Base-by-base conservation (phyloP, 2,329 filamentous ascomycete genomes). In the Chaetomiaceae sp. region DNA sequence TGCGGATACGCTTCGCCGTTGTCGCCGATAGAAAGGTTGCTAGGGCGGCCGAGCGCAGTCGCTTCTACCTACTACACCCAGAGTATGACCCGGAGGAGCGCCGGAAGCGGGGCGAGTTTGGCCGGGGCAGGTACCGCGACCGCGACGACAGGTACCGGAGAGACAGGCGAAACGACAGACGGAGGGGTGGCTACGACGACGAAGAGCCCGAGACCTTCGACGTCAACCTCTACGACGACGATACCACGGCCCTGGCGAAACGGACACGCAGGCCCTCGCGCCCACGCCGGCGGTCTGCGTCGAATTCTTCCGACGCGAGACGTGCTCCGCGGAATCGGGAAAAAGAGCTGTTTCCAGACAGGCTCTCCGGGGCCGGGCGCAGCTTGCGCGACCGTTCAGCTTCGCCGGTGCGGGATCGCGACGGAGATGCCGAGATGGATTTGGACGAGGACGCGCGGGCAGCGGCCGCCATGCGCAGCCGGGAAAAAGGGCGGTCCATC, bases 61-160 rank as follows among this genome's bases (percentile, higher is more conserved):
- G 89, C 12, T 97, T 95, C 73, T 99, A 99, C 68, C 82, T 96
- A 33, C 80, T 94, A 64, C 89, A 97, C 63, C 92, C 92, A 1
- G 89, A 96, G 63, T 84, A 91, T 66, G 91, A 96, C 64, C 90
- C 87, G 2, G 84, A 85, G 61, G 90, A 89, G 71, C 81, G 82
- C 48, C 75, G 84, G 58, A 79, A 84, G 55, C 77, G 75, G 54
- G 76, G 80, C 47, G 77, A 81, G 37, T 56, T 58, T 19, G 69
- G 74, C 53, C 75, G 77, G 53, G 50, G 56, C 20, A 79, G 76
- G 65, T 89, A 85, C 66, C 82, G 84, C 59, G 82, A 85, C 23
- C 76, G 82, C 22, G 82, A 77, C 33, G 65, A 75, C 59, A 71
- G 72, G 40, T 71, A 72, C 54, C 69, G 72, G 44, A 75, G 76